Percentiles rank a stretch among this genome's conserved stretches.
These are phyloP conservation scores for Stentor coeruleus DNA, from an alignment of 73 alveolate genomes.

Conservation along the genomic window DNA sequence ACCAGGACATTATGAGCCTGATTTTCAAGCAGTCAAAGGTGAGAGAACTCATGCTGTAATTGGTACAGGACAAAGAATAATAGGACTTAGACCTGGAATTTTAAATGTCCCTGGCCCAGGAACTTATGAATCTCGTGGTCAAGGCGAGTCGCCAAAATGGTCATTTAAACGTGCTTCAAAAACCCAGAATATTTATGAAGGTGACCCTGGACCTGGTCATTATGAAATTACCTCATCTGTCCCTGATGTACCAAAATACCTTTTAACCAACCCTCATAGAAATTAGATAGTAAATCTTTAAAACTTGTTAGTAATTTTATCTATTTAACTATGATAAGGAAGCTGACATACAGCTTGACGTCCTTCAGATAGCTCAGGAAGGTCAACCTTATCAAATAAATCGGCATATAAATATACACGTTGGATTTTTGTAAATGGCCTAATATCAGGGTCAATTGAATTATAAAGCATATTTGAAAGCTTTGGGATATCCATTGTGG, in stretches of 20 bases:
- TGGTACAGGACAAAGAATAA: background rate
- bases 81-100: background rate
- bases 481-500: too few relatives aligned
- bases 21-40: background rate
- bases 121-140: background rate
- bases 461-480: too few relatives aligned
- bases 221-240: background rate
- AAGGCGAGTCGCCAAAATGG: background rate
- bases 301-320: too few relatives aligned
- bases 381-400: too few relatives aligned
- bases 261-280: background rate
- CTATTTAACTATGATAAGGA: too few relatives aligned
- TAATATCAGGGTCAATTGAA: too few relatives aligned
- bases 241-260: conserved; percentile 7
- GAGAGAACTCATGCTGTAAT: background rate
- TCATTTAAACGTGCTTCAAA: background rate
- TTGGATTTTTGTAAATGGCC: too few relatives aligned
- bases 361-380: too few relatives aligned
- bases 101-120: conserved; percentile 13
- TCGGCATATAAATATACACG: too few relatives aligned
- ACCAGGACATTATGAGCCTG: conserved; percentile 16
- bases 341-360: too few relatives aligned
- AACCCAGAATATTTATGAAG: background rate
- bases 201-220: conserved; percentile 12
- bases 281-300: too few relatives aligned